A percentile compares a stretch with the other conserved stretches of the same genome.
Evolutionary conservation across 1,139 yeast species (phyloP).

Genomic region (Yamadazyma aaseri): DNA sequence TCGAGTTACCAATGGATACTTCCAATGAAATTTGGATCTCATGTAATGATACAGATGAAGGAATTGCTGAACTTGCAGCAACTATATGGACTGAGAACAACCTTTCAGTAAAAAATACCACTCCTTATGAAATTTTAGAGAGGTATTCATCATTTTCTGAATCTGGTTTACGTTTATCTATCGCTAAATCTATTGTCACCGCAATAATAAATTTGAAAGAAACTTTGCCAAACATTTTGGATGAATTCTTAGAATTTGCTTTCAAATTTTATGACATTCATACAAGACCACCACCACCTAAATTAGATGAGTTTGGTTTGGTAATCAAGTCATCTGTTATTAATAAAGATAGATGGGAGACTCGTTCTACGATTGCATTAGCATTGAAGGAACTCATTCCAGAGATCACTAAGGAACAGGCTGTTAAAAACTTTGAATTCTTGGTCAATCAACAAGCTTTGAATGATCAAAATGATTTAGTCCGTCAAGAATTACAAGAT

Average conservation of each 20-base stretch:
- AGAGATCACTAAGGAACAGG: constrained; percentile 34
- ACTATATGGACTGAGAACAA: constrained; percentile 85
- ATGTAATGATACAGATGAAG: constrained; percentile 68
- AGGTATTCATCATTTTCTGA: constrained; percentile 52
- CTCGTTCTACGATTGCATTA: constrained; percentile 77
- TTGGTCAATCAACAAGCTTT: constrained; percentile 62
- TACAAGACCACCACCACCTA: constrained; percentile 75
- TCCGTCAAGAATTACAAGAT: constrained; percentile 79
- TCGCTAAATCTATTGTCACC: constrained; percentile 59
- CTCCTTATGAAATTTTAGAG: constrained; percentile 44
- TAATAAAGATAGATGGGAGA: constrained; percentile 78
- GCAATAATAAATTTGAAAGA: constrained; percentile 32
- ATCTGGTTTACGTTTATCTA: constrained; percentile 64
- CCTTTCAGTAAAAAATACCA: constrained; percentile 43
- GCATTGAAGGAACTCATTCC: constrained; percentile 61
- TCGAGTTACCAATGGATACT: constrained; percentile 62
- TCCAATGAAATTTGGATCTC: constrained; percentile 77
- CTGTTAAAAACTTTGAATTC: constrained; percentile 55
- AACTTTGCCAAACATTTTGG: constrained; percentile 17
- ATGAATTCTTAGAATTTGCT: constrained; percentile 43
- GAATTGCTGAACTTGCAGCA: constrained; percentile 63
- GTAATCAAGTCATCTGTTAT: constrained; percentile 60
- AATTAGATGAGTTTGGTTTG: constrained; percentile 76
- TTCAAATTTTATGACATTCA: constrained; percentile 56
- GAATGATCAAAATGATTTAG: constrained; percentile 71